Evolutionary conservation across 23 red algal species (phyloP).

Genomic region (Cyanidioschyzon merolae): DNA sequence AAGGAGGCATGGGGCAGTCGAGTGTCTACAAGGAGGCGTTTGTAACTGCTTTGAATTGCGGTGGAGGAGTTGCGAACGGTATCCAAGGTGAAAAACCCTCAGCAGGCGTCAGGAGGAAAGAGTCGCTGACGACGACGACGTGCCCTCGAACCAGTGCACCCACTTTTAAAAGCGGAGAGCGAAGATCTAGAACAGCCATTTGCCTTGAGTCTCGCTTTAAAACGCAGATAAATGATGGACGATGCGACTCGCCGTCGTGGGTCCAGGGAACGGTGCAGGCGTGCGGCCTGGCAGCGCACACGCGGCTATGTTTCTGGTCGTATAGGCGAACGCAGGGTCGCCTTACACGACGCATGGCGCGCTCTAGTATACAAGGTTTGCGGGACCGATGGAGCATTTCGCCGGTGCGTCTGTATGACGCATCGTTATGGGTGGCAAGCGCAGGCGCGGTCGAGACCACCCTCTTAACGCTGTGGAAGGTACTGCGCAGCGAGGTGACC

Average conservation of each 20-base stretch:
- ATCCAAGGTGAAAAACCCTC: too few relatives aligned
- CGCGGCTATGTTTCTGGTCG: neutral
- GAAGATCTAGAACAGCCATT: too few relatives aligned
- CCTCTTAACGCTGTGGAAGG: constrained; percentile 60
- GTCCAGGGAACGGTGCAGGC: neutral
- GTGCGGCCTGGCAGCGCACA: neutral
- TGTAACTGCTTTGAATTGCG: neutral
- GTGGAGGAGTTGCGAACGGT: too few relatives aligned
- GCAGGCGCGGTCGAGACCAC: constrained; percentile 47
- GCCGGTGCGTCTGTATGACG: neutral
- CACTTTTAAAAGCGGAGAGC: too few relatives aligned
- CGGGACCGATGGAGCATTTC: neutral
- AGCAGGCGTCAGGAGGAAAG: too few relatives aligned
- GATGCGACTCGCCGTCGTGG: neutral
- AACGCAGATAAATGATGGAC: too few relatives aligned
- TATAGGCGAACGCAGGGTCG: neutral
- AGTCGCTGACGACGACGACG: too few relatives aligned
- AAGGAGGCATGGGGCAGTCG: neutral
- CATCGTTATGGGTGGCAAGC: constrained; percentile 18
- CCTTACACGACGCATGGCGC: neutral
- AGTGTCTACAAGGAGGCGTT: neutral
- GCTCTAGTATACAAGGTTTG: neutral
- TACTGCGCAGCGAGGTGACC: constrained; percentile 47
- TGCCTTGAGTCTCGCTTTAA: too few relatives aligned
- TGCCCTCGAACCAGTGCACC: too few relatives aligned